Percentiles rank a stretch among this genome's conserved stretches.
Evolutionary conservation across 2,329 filamentous ascomycete genomes (phyloP).

Genomic region (Calonectria montana): DNA sequence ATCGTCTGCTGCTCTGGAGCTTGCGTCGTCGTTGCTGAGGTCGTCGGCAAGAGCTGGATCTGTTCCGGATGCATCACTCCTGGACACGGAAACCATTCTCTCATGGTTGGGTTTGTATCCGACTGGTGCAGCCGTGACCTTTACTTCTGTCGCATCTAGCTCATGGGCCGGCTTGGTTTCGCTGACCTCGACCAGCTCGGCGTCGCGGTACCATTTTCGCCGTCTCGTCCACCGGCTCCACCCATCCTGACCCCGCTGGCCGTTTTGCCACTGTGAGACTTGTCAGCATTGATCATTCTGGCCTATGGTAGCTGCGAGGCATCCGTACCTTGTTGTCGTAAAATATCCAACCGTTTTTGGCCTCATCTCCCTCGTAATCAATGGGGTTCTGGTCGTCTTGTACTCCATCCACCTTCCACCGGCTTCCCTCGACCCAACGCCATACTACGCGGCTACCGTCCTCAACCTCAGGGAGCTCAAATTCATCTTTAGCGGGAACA

Average conservation of each 20-base stretch:
- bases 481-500: constrained; percentile 78
- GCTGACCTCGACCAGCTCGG: constrained; percentile 86
- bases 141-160: constrained; percentile 50
- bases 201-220: constrained; percentile 96
- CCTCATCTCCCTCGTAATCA: constrained; percentile 69
- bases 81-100: constrained; percentile 48
- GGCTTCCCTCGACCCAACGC: constrained; percentile 85
- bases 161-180: constrained; percentile 48
- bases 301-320: neutral
- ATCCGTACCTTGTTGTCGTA: constrained; percentile 89
- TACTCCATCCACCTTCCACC: constrained; percentile 88
- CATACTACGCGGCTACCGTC: constrained; percentile 68
- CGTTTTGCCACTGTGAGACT: constrained; percentile 82
- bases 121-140: constrained; percentile 39
- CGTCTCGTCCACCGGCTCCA: constrained; percentile 96
- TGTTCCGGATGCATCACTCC: constrained; percentile 35
- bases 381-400: constrained; percentile 58
- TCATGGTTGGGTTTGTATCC: constrained; percentile 51
- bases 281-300: constrained; percentile 14
- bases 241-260: constrained; percentile 84
- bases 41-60: constrained; percentile 44
- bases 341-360: constrained; percentile 89
- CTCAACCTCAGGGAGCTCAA: constrained; percentile 71
- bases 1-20: constrained; percentile 53
- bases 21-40: constrained; percentile 38